Evolutionary conservation across 2,329 filamentous ascomycete genomes (phyloP).

Genomic region (Elsinoe perseae): DNA sequence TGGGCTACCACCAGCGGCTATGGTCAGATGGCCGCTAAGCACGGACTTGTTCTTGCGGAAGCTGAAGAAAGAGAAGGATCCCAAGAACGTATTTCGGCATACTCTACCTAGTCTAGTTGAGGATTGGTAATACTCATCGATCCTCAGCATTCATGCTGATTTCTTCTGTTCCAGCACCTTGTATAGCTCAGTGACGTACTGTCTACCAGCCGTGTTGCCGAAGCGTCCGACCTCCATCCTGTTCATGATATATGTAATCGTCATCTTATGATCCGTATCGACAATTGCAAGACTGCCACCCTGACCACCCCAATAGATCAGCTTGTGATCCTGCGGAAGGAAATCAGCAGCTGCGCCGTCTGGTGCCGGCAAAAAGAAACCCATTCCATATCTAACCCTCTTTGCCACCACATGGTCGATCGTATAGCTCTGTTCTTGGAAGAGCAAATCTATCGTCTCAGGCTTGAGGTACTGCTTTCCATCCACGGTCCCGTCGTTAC

Average conservation of each 20-base stretch:
- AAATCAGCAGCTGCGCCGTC: background rate
- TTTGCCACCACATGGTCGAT: conserved; percentile 34
- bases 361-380: conserved; percentile 22
- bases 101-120: background rate
- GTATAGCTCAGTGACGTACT: conserved; percentile 1
- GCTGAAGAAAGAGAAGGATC: conserved; percentile 1
- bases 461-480: conserved; percentile 35
- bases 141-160: background rate
- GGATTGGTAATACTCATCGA: too few relatives aligned
- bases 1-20: background rate
- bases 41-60: background rate
- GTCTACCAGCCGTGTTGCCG: background rate
- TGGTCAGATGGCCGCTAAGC: background rate
- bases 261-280: background rate
- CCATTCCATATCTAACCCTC: conserved; percentile 37
- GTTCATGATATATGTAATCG: background rate
- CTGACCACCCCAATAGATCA: background rate
- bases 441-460: conserved; percentile 38
- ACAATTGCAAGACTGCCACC: conserved; percentile 1
- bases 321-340: background rate
- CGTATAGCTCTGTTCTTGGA: conserved; percentile 39
- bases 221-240: background rate
- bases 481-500: conserved; percentile 29
- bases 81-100: background rate
- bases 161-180: background rate